Evolutionary conservation across 495 filamentous ascomycete species (phyloP), one percentile per base, ranked within the genome.

Genomic region (Geopyxis carbonaria): DNA sequence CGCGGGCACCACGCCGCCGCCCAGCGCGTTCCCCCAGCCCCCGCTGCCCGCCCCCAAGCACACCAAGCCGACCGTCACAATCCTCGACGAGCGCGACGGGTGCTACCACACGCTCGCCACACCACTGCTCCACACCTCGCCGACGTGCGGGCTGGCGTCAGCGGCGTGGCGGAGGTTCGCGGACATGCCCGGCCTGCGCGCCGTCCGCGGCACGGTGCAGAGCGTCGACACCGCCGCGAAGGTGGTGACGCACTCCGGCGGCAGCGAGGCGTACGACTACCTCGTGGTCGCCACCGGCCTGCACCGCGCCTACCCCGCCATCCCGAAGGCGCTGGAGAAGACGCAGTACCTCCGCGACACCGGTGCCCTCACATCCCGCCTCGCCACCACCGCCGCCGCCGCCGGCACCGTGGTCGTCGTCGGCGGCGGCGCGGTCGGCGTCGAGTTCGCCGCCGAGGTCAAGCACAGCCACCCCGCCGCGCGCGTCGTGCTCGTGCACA

Each of bases 371-470:
- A n/a, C n/a, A n/a, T n/a, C n/a, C n/a, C n/a, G n/a, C n/a, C n/a
- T n/a, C n/a, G n/a, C n/a, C n/a, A n/a, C n/a, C n/a, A 74, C 74
- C 11, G 76, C 77, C 7, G 76, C 79, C 2, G 77, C 76, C 7
- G 68, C 79, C 30, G 77, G 80, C 47, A 76, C 80, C 62, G 74
- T 76, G 0, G 65, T 72, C 8, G 77, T 80, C 53, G 50, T 79
- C 31, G n/a, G n/a, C n/a, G n/a, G n/a, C n/a, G 75, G 75, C 11
- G 76, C 77, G 6, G 76, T 80, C 2, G 77, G 77, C 7, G 68
- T 80, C 30, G 77, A 82, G 47, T 76, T 80, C 62, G 74, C 77
- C 0, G 65, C 73, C 8, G 77, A 82, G 55, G 50, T 79, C 31
- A 76, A 76, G 50, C 49, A 63, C 8, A 53, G 70, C 7, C 56